phyloP scores from a whole-genome alignment of 805 yeast genomes.

The Blastobotrys attinorum region DNA sequence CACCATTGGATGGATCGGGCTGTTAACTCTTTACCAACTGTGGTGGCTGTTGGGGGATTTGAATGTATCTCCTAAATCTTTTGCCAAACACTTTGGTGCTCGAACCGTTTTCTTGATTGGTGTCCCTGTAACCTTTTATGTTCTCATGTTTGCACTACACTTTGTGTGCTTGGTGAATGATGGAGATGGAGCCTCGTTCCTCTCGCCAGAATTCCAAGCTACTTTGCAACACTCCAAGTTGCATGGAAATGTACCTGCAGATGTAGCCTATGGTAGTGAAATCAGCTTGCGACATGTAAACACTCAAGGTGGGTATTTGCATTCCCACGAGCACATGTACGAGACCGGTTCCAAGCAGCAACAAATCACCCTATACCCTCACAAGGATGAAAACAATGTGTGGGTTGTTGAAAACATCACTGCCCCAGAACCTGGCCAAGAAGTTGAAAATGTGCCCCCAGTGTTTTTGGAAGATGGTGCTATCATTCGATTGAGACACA shows the following conservation, averaged over 20 bases:
- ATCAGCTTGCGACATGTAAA: constrained; percentile 64
- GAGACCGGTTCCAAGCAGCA: constrained; percentile 64
- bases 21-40: constrained; percentile 40
- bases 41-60: constrained; percentile 73
- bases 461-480: constrained; percentile 47
- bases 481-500: constrained; percentile 61
- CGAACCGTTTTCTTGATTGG: constrained; percentile 39
- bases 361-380: constrained; percentile 67
- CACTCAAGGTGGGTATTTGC: constrained; percentile 70
- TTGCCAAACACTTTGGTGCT: constrained; percentile 35
- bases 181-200: constrained; percentile 53
- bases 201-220: constrained; percentile 64
- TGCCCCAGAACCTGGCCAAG: constrained; percentile 18
- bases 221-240: constrained; percentile 39
- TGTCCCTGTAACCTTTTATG: constrained; percentile 53
- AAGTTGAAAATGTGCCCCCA: constrained; percentile 30
- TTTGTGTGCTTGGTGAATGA: constrained; percentile 36
- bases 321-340: constrained; percentile 62
- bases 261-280: constrained; percentile 63
- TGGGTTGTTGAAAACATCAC: constrained; percentile 58
- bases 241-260: constrained; percentile 45
- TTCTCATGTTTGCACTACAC: constrained; percentile 50
- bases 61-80: constrained; percentile 31
- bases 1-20: constrained; percentile 58
- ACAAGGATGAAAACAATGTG: constrained; percentile 57